Evolutionary conservation across 306 rosid species (phyloP).

Genomic region (Vigna mungo): DNA sequence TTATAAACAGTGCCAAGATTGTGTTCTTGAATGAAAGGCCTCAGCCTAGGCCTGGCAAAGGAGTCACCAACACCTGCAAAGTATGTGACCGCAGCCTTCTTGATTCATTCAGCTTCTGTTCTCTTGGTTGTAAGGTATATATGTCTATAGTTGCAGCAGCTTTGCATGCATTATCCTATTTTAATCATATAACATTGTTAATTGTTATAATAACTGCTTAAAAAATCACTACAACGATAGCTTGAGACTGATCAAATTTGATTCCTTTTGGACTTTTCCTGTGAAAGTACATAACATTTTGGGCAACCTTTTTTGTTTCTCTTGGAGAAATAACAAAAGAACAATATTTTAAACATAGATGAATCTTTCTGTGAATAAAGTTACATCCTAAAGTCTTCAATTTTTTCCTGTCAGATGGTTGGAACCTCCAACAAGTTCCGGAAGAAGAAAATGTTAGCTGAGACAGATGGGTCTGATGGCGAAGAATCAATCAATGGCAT

Average conservation of each 20-base stretch:
- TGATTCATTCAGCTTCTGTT: slow-evolving; percentile 71
- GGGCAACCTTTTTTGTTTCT: neutral
- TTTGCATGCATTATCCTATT: too few relatives aligned
- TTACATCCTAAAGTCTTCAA: neutral
- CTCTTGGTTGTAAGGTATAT: slow-evolving; percentile 74
- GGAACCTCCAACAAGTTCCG: slow-evolving; percentile 65
- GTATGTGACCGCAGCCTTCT: slow-evolving; percentile 70
- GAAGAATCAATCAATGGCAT: slow-evolving; percentile 60
- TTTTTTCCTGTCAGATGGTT: slow-evolving; percentile 53
- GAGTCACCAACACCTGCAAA: slow-evolving; percentile 66
- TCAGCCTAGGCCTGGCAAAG: slow-evolving; percentile 72
- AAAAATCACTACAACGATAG: neutral
- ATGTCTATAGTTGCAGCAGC: neutral
- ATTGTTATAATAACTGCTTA: too few relatives aligned
- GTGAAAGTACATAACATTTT: neutral
- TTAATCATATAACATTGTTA: too few relatives aligned
- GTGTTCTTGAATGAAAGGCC: slow-evolving; percentile 78
- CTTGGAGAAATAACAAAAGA: slow-evolving; percentile 12
- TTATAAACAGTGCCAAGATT: slow-evolving; percentile 75
- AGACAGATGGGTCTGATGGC: slow-evolving; percentile 57
- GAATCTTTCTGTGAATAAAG: neutral
- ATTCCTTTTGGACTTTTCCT: neutral
- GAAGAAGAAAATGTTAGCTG: slow-evolving; percentile 50
- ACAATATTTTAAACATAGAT: neutral
- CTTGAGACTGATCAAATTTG: too few relatives aligned